Evolutionary conservation across 1,284 basidiomycete genomes (phyloP), one percentile per base, ranked within the genome.

Genomic region (Trametes pubescens): DNA sequence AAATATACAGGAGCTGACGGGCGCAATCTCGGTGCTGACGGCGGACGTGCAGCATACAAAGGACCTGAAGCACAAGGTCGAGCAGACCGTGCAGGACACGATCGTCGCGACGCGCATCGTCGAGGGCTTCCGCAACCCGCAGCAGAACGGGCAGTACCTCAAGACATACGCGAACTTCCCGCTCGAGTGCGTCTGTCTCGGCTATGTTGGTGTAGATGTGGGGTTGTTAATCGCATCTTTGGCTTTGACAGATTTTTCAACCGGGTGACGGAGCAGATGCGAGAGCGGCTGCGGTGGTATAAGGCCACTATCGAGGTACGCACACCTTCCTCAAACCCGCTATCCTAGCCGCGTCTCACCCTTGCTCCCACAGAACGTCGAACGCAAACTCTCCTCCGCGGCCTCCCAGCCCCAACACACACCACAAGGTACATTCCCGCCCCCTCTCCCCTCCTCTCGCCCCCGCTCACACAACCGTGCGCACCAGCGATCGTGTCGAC

Each of bases 131-230:
- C 85, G 83, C 65, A 89, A 88, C 71, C 87, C 88, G 4, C 89
- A 92, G 62, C 85, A 87, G 70, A 82, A 87, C 65, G 86, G 84
- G 22, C 82, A 82, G 38, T 87, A 90, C 75, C 78, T 92, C 57
- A 92, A 90, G 73, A 89, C 88, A 60, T 85, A 92, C 64, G 88
- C 91, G 1, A 81, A 79, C n/a, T 95, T 94, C 77, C 92, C 93
- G n/a, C 79, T 92, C 18, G 91, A 94, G 90, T 93, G 68, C 59
- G 87, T 80, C 4, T 14, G 18, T 21, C 63, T 38, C 48, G 46
- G 24, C 22, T 24, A 24, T 10, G 4, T 32, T 14, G 5, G 4
- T 38, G 13, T 14, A 26, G 24, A 8, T 38, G 32, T n/a, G 9
- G 4, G 2, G 2, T 8, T 32, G 32, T 34, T 53, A 22, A 54